phyloP scores from a whole-genome alignment of 2,329 filamentous ascomycete genomes.

The Penicillium sp. region DNA sequence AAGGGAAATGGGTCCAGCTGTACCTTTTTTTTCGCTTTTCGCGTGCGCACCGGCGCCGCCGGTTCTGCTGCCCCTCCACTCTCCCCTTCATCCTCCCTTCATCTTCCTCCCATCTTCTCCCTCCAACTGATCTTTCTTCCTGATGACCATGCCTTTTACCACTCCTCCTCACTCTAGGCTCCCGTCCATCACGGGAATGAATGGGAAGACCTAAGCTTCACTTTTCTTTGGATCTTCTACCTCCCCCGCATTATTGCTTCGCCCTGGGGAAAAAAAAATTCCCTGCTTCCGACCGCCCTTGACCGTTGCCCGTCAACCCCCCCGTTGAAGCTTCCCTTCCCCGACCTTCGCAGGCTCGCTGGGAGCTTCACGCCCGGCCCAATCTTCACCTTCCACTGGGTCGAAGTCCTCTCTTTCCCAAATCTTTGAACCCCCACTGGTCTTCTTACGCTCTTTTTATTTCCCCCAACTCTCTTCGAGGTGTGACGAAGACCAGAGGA shows the following conservation, averaged over 20 bases:
- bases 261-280: constrained; percentile 27
- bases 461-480: constrained; percentile 2
- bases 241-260: constrained; percentile 5
- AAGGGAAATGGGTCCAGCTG: too few species aligned
- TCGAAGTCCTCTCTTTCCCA: constrained; percentile 10
- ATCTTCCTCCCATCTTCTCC: constrained; percentile 20
- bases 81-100: constrained; percentile 13
- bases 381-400: constrained; percentile 8
- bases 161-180: constrained; percentile 34
- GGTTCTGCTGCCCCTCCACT: constrained; percentile 27
- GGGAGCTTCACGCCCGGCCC: constrained; percentile 18
- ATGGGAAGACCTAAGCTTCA: constrained; percentile 43
- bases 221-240: constrained; percentile 17
- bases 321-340: constrained; percentile 13
- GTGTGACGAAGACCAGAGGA: constrained; percentile 2
- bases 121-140: constrained; percentile 21
- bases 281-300: constrained; percentile 31
- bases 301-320: constrained; percentile 10
- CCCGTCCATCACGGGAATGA: constrained; percentile 48
- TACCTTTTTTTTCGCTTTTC: constrained; percentile 3
- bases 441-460: constrained; percentile 11
- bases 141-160: constrained; percentile 38
- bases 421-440: neutral
- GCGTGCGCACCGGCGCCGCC: too few species aligned
- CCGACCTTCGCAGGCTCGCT: constrained; percentile 19